phyloP scores from a whole-genome alignment of 495 filamentous ascomycete species.

The Aspergillus indologenus region DNA sequence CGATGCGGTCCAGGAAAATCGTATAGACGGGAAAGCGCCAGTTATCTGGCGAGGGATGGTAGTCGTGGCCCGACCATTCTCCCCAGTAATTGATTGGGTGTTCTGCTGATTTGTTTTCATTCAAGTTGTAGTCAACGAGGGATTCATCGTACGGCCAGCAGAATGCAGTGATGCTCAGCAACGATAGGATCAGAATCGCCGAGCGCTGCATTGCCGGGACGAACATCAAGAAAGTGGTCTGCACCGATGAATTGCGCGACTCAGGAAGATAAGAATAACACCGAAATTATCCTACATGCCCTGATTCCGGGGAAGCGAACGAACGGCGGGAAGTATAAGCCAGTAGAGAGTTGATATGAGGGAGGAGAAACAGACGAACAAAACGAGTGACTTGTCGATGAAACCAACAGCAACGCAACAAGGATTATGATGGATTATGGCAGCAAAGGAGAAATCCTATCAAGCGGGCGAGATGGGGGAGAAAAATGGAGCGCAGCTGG shows the following conservation, averaged over 20 bases:
- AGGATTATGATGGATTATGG: not conserved
- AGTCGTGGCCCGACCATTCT: conserved; percentile 36
- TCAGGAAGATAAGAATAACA: not conserved
- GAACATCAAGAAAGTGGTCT: not conserved
- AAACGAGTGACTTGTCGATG: not conserved
- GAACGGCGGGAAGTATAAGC: not conserved
- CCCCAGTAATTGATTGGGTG: conserved; percentile 38
- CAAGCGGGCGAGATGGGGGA: not conserved
- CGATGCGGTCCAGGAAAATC: conserved; percentile 38
- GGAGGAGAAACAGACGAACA: not conserved
- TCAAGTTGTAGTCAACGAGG: conserved; percentile 35
- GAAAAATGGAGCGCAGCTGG: not conserved
- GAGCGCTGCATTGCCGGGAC: conserved; percentile 15
- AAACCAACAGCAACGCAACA: not conserved
- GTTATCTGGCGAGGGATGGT: conserved; percentile 39
- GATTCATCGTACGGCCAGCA: conserved; percentile 20
- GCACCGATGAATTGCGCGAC: not conserved
- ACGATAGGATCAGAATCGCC: conserved; percentile 15
- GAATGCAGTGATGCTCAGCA: conserved; percentile 14
- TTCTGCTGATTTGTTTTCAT: conserved; percentile 35
- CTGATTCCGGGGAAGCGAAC: not conserved
- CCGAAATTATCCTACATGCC: not conserved
- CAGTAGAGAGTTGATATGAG: not conserved
- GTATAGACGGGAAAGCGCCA: conserved; percentile 46
- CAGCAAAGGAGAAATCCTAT: not conserved